These are phyloP conservation scores for Psophocarpus tetragonolobus DNA, from an alignment of 306 rosid genomes.

Conservation along the genomic window DNA sequence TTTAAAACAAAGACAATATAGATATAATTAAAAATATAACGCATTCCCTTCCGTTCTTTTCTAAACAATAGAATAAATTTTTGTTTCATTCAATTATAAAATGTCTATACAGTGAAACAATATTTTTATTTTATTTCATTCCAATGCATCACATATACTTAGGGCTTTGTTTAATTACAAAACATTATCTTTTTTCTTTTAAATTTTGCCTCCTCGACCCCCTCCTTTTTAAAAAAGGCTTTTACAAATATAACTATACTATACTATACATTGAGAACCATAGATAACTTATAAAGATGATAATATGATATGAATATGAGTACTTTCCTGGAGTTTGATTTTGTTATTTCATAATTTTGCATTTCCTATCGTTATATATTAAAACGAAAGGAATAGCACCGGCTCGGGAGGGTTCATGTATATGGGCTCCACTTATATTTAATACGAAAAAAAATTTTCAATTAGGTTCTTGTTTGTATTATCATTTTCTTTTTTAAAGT, in stretches of 20 bases:
- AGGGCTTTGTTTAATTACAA: not conserved
- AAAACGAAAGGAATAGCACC: not conserved
- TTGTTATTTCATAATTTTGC: not conserved
- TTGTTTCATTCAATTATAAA: too few relatives aligned
- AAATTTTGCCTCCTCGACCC: not conserved
- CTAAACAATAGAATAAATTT: too few relatives aligned
- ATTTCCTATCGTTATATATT: not conserved
- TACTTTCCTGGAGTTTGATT: not conserved
- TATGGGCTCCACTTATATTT: constrained; percentile 21
- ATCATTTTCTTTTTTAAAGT: not conserved
- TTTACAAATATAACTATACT: not conserved
- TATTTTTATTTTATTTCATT: too few relatives aligned
- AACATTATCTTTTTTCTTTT: not conserved
- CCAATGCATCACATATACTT: too few relatives aligned
- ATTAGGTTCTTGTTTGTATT: not conserved
- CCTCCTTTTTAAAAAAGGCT: not conserved
- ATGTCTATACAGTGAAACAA: too few relatives aligned
- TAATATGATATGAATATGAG: not conserved
- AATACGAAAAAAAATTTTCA: not conserved
- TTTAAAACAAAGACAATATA: too few relatives aligned
- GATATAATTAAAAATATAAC: too few relatives aligned
- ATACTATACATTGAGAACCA: not conserved
- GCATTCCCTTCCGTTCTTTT: too few relatives aligned
- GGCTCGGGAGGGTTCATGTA: constrained; percentile 26
- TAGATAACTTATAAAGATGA: not conserved